phyloP scores from a whole-genome alignment of 805 yeast genomes.

The Saccharomycopsis schoenii region DNA sequence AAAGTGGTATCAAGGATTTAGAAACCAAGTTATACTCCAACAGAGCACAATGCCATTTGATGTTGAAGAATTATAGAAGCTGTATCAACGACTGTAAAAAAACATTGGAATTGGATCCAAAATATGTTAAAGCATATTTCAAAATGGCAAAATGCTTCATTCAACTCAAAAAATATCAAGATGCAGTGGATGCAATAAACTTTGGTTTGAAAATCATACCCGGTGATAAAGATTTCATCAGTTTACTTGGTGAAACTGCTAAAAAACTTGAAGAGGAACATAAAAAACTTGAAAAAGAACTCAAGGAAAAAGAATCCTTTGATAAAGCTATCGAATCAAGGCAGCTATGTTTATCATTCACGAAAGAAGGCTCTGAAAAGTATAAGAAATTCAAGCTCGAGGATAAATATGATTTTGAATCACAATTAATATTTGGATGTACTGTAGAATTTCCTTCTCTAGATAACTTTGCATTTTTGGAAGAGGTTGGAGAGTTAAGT shows the following conservation, averaged over 20 bases:
- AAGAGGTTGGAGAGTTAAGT: conserved; percentile 61
- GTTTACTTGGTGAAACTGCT: conserved; percentile 33
- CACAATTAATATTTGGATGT: conserved; percentile 77
- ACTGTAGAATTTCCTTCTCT: conserved; percentile 72
- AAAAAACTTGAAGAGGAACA: conserved; percentile 28
- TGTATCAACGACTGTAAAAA: conserved; percentile 80
- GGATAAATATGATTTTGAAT: conserved; percentile 55
- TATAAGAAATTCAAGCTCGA: conserved; percentile 38
- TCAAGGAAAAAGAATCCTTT: conserved; percentile 33
- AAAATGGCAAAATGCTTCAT: conserved; percentile 77
- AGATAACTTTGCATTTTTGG: conserved; percentile 76
- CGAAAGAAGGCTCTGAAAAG: conserved; percentile 30
- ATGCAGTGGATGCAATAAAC: conserved; percentile 54
- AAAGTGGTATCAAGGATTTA: conserved; percentile 45
- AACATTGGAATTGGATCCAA: conserved; percentile 55
- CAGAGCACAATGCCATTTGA: conserved; percentile 87
- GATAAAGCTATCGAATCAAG: conserved; percentile 54
- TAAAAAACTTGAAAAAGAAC: conserved; percentile 26
- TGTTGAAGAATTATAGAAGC: conserved; percentile 70
- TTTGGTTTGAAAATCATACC: conserved; percentile 59
- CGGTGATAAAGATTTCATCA: conserved; percentile 45
- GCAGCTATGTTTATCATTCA: conserved; percentile 39
- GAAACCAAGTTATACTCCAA: conserved; percentile 61
- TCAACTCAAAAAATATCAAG: conserved; percentile 57
- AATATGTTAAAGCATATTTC: conserved; percentile 73